These are phyloP conservation scores for Rhynchospora pubera DNA, from an alignment of 176 grass and related monocot species.

Conservation along the genomic window DNA sequence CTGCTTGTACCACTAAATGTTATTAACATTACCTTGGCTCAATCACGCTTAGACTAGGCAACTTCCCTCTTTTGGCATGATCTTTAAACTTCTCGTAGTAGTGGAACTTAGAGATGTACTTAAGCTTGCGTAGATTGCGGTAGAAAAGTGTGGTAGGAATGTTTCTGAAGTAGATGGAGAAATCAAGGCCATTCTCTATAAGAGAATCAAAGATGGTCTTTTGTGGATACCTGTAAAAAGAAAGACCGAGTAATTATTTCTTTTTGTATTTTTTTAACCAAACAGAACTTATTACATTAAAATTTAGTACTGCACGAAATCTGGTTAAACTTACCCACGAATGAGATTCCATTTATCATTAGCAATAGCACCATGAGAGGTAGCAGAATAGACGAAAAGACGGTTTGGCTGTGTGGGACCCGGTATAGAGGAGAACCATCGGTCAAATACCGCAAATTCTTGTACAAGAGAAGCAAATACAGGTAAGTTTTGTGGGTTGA, in stretches of 20 bases:
- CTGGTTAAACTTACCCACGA: conserved; percentile 24
- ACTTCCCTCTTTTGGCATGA: conserved; percentile 41
- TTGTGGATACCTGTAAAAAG: conserved; percentile 49
- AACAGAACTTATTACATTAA: background rate
- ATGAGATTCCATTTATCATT: conserved; percentile 68
- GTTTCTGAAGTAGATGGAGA: conserved; percentile 72
- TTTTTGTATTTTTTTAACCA: background rate
- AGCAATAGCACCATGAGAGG: conserved; percentile 68
- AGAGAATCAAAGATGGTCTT: conserved; percentile 91
- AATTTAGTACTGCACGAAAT: background rate
- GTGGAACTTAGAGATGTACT: conserved; percentile 46
- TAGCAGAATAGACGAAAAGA: conserved; percentile 90
- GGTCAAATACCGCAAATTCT: conserved; percentile 84
- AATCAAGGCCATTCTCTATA: conserved; percentile 38
- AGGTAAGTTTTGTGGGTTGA: conserved; percentile 55
- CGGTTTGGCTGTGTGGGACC: conserved; percentile 85
- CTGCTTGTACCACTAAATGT: background rate
- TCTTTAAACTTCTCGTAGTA: conserved; percentile 43
- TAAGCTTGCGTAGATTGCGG: conserved; percentile 47
- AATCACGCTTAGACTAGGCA: conserved; percentile 61
- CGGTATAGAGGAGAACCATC: conserved; percentile 92
- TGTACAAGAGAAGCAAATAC: conserved; percentile 57
- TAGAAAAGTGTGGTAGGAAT: conserved; percentile 87
- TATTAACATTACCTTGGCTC: conserved; percentile 65
- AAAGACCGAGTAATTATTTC: background rate